A percentile compares a stretch with the other conserved stretches of the same genome.
phyloP scores from a whole-genome alignment of 768 basidiomycete genomes.

The Boletellus emodensis region DNA sequence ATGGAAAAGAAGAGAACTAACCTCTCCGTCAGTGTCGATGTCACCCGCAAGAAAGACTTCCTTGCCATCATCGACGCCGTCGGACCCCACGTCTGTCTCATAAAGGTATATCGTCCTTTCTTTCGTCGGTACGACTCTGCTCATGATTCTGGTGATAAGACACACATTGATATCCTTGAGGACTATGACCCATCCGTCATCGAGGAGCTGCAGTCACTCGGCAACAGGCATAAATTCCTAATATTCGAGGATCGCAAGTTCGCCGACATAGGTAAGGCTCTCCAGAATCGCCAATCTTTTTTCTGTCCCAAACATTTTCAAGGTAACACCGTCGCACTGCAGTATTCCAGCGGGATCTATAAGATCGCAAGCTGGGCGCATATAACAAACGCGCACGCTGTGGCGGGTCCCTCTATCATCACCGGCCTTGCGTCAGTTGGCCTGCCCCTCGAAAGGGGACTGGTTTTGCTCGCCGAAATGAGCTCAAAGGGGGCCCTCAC shows the following conservation, averaged over 20 bases:
- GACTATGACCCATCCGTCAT: constrained; percentile 80
- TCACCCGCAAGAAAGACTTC: constrained; percentile 74
- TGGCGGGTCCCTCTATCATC: constrained; percentile 94
- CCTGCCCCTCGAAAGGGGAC: constrained; percentile 72
- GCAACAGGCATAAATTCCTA: constrained; percentile 81
- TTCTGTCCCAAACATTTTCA: constrained; percentile 1
- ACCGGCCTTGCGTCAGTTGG: constrained; percentile 88
- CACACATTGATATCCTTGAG: constrained; percentile 93
- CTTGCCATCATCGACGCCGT: constrained; percentile 84
- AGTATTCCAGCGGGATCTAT: constrained; percentile 91
- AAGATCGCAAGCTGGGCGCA: constrained; percentile 95
- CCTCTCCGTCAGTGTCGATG: constrained; percentile 94
- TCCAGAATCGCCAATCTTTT: not conserved
- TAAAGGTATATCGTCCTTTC: constrained; percentile 64
- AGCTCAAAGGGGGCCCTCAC: constrained; percentile 86
- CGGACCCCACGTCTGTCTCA: constrained; percentile 85
- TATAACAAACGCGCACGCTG: constrained; percentile 93
- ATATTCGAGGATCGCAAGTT: constrained; percentile 99
- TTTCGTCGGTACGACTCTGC: constrained; percentile 10
- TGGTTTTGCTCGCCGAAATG: constrained; percentile 95
- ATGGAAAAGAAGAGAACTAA: constrained; percentile 89
- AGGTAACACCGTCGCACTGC: constrained; percentile 96
- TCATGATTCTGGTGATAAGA: constrained; percentile 50
- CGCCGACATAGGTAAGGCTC: constrained; percentile 84
- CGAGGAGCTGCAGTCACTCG: constrained; percentile 62